Percentiles rank a stretch among this genome's conserved stretches.
phyloP scores from a whole-genome alignment of 495 filamentous ascomycete genomes.

The Daldinia grandis region DNA sequence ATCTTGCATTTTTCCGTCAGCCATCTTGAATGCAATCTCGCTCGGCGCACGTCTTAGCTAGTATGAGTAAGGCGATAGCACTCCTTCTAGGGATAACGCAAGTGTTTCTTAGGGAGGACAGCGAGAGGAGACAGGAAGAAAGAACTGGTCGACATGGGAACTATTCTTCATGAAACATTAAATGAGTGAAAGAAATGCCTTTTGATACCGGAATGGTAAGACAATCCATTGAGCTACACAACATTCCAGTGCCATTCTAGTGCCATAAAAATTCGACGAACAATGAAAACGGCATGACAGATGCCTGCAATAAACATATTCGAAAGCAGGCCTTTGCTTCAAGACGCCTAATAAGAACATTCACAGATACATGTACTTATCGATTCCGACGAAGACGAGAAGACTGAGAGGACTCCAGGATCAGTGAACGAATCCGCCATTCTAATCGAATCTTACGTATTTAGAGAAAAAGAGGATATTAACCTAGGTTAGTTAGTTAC shows the following conservation, averaged over 20 bases:
- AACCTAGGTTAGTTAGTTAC: too few relatives aligned
- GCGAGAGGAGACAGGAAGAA: neutral
- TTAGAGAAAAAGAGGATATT: neutral
- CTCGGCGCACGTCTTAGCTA: constrained; percentile 8
- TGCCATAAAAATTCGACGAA: neutral
- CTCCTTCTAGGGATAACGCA: neutral
- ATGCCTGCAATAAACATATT: neutral
- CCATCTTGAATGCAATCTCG: constrained; percentile 22
- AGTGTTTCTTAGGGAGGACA: constrained; percentile 9
- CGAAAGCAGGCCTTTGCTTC: constrained; percentile 4
- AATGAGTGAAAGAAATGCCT: constrained; percentile 31
- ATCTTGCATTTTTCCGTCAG: constrained; percentile 21
- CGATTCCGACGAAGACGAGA: constrained; percentile 1
- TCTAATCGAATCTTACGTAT: neutral
- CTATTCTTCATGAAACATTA: constrained; percentile 39
- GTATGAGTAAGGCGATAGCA: neutral
- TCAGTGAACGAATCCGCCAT: neutral
- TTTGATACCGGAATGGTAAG: constrained; percentile 23
- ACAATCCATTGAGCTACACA: constrained; percentile 32
- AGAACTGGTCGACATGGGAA: constrained; percentile 11
- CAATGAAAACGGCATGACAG: constrained; percentile 37
- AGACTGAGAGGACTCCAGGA: neutral
- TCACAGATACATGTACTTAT: neutral
- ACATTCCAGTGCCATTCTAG: constrained; percentile 30
- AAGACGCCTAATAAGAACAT: neutral